Percentiles rank a stretch among this genome's conserved stretches.
phyloP scores from a whole-genome alignment of 352 stramenopile genomes.

The Pythium periplocum region DNA sequence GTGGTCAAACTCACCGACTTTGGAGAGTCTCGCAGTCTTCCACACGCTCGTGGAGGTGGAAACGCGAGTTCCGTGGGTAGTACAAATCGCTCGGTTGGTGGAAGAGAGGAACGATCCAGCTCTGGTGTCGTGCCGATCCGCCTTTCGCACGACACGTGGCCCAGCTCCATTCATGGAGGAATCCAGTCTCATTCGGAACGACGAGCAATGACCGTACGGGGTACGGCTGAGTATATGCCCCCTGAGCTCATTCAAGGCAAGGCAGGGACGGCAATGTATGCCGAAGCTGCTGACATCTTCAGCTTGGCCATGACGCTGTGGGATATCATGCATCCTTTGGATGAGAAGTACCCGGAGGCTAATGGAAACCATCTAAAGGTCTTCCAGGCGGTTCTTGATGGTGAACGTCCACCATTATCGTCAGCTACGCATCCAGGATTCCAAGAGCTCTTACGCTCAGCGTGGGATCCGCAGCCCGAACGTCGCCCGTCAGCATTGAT shows the following conservation, averaged over 20 bases:
- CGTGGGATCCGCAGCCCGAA: constrained; percentile 45
- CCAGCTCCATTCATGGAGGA: background rate
- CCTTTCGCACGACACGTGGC: background rate
- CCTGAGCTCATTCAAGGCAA: constrained; percentile 67
- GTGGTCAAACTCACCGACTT: background rate
- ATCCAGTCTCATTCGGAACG: too few species aligned
- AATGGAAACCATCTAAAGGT: constrained; percentile 62
- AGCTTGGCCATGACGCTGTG: constrained; percentile 65
- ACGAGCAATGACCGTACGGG: constrained; percentile 52
- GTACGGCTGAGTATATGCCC: constrained; percentile 68
- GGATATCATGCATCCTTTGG: constrained; percentile 50
- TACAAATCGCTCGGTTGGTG: background rate
- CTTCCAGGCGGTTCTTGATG: constrained; percentile 60
- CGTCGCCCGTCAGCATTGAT: constrained; percentile 19
- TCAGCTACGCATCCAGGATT: constrained; percentile 30
- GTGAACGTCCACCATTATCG: constrained; percentile 43
- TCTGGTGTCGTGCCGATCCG: background rate
- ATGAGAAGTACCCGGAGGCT: constrained; percentile 50
- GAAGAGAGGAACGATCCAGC: too few species aligned
- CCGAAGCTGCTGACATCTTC: constrained; percentile 55
- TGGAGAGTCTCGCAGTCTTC: background rate
- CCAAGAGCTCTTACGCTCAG: constrained; percentile 39
- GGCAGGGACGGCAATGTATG: constrained; percentile 43
- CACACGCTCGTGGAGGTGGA: background rate
- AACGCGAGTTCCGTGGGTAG: background rate